phyloP scores from a whole-genome alignment of 2,329 filamentous ascomycete genomes.

The Apiospora arundinis region DNA sequence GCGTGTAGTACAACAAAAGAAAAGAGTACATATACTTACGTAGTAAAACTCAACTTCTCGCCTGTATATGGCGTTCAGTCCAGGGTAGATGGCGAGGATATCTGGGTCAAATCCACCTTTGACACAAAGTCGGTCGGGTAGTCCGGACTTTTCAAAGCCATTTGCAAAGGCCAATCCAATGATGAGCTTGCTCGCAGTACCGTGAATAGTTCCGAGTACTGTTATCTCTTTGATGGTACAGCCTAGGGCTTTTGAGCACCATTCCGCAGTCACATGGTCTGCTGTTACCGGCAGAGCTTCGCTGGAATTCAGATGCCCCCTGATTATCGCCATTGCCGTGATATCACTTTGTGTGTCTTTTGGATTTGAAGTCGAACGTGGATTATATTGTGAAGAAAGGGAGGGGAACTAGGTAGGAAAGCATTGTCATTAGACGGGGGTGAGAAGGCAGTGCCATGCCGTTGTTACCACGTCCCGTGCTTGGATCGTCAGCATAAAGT shows the following conservation, averaged over 20 bases:
- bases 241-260: constrained; percentile 25
- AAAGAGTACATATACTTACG: not conserved
- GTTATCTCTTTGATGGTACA: constrained; percentile 25
- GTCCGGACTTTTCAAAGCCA: not conserved
- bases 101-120: constrained; percentile 30
- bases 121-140: constrained; percentile 26
- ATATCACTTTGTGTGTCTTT: no score
- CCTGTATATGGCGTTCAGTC: constrained; percentile 24
- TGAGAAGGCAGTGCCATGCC: no score
- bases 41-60: constrained; percentile 28
- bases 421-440: no score
- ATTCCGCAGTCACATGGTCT: constrained; percentile 25
- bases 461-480: no score
- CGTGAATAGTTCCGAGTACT: constrained; percentile 23
- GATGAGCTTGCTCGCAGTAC: constrained; percentile 26
- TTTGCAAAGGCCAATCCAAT: constrained; percentile 21
- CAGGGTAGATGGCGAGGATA: constrained; percentile 23
- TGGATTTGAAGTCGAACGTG: no score
- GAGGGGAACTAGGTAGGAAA: no score
- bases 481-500: no score
- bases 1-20: not conserved
- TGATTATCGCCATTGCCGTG: not conserved
- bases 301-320: not conserved
- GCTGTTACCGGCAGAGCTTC: not conserved
- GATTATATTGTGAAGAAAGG: no score